Conservation (phyloP, 164 flowering plant genomes). For the Santalum album region DNA sequence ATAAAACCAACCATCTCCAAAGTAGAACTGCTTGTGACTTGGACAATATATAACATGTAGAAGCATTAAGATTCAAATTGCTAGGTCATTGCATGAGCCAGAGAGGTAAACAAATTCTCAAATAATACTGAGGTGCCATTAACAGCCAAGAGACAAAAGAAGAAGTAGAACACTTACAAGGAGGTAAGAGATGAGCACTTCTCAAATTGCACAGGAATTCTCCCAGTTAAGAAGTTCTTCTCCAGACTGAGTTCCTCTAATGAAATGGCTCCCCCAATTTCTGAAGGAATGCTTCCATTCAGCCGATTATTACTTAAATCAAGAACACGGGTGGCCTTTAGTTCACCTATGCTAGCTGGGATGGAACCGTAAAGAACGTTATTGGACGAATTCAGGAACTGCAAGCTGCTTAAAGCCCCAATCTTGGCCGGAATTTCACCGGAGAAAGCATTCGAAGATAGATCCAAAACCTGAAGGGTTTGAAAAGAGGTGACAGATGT, state of each 20-base stretch:
- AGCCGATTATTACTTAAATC: constrained; percentile 70
- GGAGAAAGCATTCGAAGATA: constrained; percentile 54
- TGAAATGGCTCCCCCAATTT: constrained; percentile 56
- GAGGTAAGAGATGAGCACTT: constrained; percentile 51
- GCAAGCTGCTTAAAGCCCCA: constrained; percentile 49
- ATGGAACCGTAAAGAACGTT: constrained; percentile 56
- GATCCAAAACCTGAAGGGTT: constrained; percentile 44
- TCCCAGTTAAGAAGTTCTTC: constrained; percentile 42
- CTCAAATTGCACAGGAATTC: constrained; percentile 48
- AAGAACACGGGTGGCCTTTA: constrained; percentile 43
- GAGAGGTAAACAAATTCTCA: no score
- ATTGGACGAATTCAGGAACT: constrained; percentile 49
- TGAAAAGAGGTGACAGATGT: constrained; percentile 17
- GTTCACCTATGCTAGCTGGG: constrained; percentile 56
- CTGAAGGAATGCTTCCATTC: constrained; percentile 65
- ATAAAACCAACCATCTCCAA: no score
- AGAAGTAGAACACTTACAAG: constrained; percentile 50
- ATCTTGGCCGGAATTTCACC: constrained; percentile 49
- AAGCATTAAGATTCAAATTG: no score
- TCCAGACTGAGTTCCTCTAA: constrained; percentile 58
- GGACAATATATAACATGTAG: no score
- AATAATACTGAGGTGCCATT: no score
- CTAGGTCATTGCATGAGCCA: no score
- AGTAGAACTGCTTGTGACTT: no score
- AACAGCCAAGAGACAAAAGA: neutral